Evolutionary conservation across 805 yeast genomes (phyloP).

Genomic region (Candida arabinofermentans): DNA sequence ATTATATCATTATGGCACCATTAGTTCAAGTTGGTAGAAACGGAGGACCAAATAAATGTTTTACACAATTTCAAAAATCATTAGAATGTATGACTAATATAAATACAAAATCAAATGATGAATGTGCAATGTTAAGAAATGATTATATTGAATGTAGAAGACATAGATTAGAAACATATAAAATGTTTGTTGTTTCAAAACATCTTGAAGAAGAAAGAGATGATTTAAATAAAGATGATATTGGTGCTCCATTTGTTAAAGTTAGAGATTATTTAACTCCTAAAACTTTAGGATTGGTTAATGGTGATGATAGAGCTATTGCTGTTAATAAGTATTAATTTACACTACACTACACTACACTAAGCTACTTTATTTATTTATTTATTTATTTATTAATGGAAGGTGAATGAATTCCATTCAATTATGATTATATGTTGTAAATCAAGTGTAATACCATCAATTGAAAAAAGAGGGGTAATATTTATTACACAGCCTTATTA

Average conservation of each 20-base stretch:
- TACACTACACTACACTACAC: not conserved
- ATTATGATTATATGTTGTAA: too few relatives aligned
- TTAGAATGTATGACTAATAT: conserved; percentile 36
- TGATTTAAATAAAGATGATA: conserved; percentile 24
- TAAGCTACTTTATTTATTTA: conserved; percentile 1
- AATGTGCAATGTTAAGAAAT: conserved; percentile 30
- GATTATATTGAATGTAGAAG: conserved; percentile 37
- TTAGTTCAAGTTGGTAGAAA: conserved; percentile 31
- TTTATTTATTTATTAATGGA: conserved; percentile 1
- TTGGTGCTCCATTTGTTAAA: conserved; percentile 38
- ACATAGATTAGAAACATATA: conserved; percentile 34
- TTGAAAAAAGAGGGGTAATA: not conserved
- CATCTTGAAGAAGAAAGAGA: conserved; percentile 29
- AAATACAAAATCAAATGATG: conserved; percentile 26
- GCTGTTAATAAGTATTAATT: conserved; percentile 10
- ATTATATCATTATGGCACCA: conserved; percentile 23
- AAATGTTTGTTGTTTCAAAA: conserved; percentile 31
- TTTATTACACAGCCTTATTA: too few relatives aligned
- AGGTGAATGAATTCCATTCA: too few relatives aligned
- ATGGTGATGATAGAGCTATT: conserved; percentile 33
- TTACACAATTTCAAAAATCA: conserved; percentile 35
- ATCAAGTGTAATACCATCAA: too few relatives aligned
- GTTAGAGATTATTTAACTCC: conserved; percentile 36
- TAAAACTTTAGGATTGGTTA: conserved; percentile 34
- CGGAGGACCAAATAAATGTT: conserved; percentile 37